Conservation (phyloP, 495 filamentous ascomycete species). For the Aspergillus bridgeri region DNA sequence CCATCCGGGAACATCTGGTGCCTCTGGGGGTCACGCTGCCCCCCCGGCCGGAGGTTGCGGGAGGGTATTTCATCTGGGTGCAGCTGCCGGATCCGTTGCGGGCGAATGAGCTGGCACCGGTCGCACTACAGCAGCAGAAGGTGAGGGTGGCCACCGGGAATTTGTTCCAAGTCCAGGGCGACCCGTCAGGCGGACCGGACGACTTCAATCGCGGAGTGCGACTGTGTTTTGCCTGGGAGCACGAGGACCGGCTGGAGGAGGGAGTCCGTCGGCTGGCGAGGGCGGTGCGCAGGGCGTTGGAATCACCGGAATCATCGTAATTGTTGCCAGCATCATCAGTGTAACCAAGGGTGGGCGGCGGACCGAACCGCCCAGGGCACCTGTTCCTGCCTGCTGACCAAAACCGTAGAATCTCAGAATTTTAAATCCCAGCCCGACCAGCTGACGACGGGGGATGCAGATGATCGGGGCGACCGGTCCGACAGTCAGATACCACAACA, state of each 20-base stretch:
- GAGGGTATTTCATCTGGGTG: constrained; percentile 84
- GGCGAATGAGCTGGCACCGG: constrained; percentile 51
- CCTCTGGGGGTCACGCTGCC: constrained; percentile 56
- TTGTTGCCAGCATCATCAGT: not conserved
- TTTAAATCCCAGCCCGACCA: not conserved
- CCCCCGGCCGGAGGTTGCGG: constrained; percentile 35
- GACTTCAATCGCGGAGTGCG: constrained; percentile 56
- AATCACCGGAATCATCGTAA: not conserved
- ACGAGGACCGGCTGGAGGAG: constrained; percentile 61
- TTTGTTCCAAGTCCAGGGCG: constrained; percentile 63
- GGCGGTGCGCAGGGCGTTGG: not conserved
- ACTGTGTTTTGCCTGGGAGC: constrained; percentile 75
- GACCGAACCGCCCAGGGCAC: constrained; percentile 4
- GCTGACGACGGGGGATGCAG: not conserved
- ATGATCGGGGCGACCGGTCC: not conserved
- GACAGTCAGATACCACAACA: not conserved
- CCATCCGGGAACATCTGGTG: constrained; percentile 53
- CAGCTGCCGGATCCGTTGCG: constrained; percentile 50
- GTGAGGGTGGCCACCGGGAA: constrained; percentile 62
- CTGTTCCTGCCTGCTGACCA: not conserved
- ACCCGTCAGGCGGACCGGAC: constrained; percentile 35
- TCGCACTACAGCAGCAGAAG: constrained; percentile 40
- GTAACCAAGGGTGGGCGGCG: constrained; percentile 2
- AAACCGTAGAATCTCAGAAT: not conserved
- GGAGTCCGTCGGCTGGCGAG: constrained; percentile 45